Evolutionary conservation across 202 grass and related monocot genomes (phyloP), one percentile per base, ranked within the genome.

Genomic region (Carex arenaria): DNA sequence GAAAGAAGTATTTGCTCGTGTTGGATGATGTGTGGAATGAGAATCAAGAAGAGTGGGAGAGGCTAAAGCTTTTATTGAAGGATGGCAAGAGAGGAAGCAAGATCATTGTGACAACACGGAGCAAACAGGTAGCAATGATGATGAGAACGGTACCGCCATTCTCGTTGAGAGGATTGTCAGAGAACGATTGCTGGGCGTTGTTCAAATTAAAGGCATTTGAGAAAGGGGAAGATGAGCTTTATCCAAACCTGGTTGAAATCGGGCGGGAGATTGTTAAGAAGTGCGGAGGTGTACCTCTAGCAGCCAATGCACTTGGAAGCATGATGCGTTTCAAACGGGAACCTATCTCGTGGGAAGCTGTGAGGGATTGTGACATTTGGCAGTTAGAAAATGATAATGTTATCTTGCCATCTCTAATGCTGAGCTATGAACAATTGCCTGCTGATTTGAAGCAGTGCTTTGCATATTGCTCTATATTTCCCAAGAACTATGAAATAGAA

Each of bases 41-140:
- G 55, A 83, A 73, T 55, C 77, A 88, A 8, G 86, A 88, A 0
- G 83, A 92, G 49, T 94, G 92, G 92, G 86, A 90, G 49, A 86
- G 53, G 69, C 75, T 94, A 52, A 86, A 42, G 59, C 38, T 86
- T 26, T 75, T 82, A 42, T 84, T 94, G 60, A 74, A 82, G 26
- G 81, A 66, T 36, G 93, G 88, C 67, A 92, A 84, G 57, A 84
- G 72, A 10, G 90, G 90, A 59, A 95, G 93, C 56, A 92, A 87
- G 72, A 95, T 95, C 83, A 87, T 95, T 6, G 90, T 95, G 62
- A 95, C 90, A 3, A 95, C 90, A 2, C 85, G 84, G 86, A 83
- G 2, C 15, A 14, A 1, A 11, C 81, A 26, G 80, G 79, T 94
- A 5, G 89, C 79, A 11, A 84, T 76, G 74, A 86, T 89, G 53